A percentile compares a stretch with the other conserved stretches of the same genome.
These are phyloP conservation scores for Gynostemma pentaphyllum DNA, from an alignment of 306 rosid species.

Conservation along the genomic window DNA sequence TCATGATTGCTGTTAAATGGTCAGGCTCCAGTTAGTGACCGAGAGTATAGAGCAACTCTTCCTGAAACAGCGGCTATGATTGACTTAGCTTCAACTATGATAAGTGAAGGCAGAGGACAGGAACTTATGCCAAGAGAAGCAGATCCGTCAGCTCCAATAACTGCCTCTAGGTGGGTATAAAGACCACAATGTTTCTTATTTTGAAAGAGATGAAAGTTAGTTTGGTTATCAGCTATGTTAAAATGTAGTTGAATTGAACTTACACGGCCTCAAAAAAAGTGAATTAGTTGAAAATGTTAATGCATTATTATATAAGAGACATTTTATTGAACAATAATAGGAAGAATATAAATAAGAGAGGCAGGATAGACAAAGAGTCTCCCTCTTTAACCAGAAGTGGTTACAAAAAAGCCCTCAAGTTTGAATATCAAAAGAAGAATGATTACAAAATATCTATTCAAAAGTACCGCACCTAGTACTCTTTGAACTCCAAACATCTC, in stretches of 20 bases:
- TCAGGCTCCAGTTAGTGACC: slow-evolving; percentile 98
- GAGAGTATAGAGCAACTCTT: slow-evolving; percentile 87
- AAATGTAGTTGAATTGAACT: too few species aligned
- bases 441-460: not conserved
- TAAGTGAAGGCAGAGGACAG: slow-evolving; percentile 64
- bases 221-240: not conserved
- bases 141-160: slow-evolving; percentile 60
- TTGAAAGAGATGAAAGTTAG: not conserved
- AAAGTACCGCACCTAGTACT: not conserved
- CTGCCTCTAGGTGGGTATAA: slow-evolving; percentile 70
- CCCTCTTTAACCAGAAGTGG: not conserved
- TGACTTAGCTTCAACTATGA: slow-evolving; percentile 91
- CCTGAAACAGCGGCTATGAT: slow-evolving; percentile 89
- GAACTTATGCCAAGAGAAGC: slow-evolving; percentile 87
- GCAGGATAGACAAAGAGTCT: not conserved
- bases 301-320: not conserved
- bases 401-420: not conserved
- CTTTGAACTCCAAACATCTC: not conserved
- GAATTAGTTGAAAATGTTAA: not conserved
- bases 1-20: slow-evolving; percentile 18
- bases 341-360: not conserved
- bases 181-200: slow-evolving; percentile 1
- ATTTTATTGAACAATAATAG: not conserved
- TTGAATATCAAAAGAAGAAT: not conserved
- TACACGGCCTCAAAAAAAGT: too few species aligned